A percentile compares a stretch with the other conserved stretches of the same genome.
These are phyloP conservation scores for Mytilinidion resinicola DNA, from an alignment of 495 filamentous ascomycete species.

Conservation along the genomic window DNA sequence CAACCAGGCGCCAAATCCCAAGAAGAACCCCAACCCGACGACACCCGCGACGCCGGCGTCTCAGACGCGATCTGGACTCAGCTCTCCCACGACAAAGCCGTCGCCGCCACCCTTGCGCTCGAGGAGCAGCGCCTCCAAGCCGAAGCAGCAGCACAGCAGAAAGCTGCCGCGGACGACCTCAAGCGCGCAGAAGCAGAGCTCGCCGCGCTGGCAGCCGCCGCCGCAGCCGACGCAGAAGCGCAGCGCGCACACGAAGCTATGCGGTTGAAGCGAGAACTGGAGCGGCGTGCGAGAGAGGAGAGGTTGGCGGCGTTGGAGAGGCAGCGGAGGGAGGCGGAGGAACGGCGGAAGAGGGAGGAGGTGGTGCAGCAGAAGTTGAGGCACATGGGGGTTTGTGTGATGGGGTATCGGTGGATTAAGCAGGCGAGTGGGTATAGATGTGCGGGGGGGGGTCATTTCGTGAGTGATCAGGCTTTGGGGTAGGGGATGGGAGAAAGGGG, in stretches of 20 bases:
- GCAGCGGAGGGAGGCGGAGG: slow-evolving; percentile 25
- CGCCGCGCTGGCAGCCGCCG: slow-evolving; percentile 4
- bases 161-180: neutral
- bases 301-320: slow-evolving; percentile 33
- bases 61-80: slow-evolving; percentile 56
- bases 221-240: slow-evolving; percentile 10
- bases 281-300: slow-evolving; percentile 34
- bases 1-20: neutral
- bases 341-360: slow-evolving; percentile 28
- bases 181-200: slow-evolving; percentile 1
- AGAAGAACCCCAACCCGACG: neutral
- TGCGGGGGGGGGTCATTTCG: slow-evolving; percentile 48
- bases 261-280: slow-evolving; percentile 14
- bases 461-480: slow-evolving; percentile 31
- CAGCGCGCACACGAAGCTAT: neutral
- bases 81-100: slow-evolving; percentile 46
- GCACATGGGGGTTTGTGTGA: slow-evolving; percentile 32
- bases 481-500: too few relatives aligned
- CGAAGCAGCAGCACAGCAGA: neutral
- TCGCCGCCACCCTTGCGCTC: slow-evolving; percentile 17
- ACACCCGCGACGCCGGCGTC: slow-evolving; percentile 49
- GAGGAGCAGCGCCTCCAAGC: slow-evolving; percentile 8
- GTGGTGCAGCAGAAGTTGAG: slow-evolving; percentile 29
- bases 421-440: slow-evolving; percentile 40
- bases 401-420: slow-evolving; percentile 37